Base-by-base conservation (phyloP, 257 asterid genomes). In the Leptodermis oblonga region DNA sequence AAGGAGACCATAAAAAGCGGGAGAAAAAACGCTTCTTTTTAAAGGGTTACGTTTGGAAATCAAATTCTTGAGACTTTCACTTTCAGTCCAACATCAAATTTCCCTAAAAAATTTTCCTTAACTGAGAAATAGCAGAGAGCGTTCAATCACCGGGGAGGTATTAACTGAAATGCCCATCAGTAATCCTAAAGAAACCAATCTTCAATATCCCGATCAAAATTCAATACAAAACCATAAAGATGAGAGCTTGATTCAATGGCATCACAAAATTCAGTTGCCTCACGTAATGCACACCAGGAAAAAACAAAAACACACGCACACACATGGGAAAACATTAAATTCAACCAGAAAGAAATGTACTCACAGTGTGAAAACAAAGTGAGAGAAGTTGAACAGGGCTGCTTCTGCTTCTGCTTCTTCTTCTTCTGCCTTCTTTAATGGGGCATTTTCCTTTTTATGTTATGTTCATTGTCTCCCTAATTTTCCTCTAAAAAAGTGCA, bases 221-320 rank as follows among this genome's bases (percentile, higher is more conserved):
- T 34, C 20, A 33, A 15, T 2, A 10, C 31, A 33, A n/a, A 22
- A 20, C 70, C 76, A 52, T 6, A 70, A 43, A 43, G 60, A 30
- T 26, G 3, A 49, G 52, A 39, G 15, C 41, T 61, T n/a, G 56
- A 70, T 74, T 55, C 64, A 69, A 68, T 72, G 14, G 79, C 59
- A 52, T 63, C 80, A 74, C 65, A 71, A 74, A 76, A 77, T 13
- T 58, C 73, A 69, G 66, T 71, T 55, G 41, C 71, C 79, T 65
- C 39, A 62, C 55, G 54, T 54, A 55, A 30, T 41, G 70, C 48
- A 22, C 13, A 11, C 67, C 42, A 49, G 36, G 30, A 70, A 69
- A 34, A 71, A 52, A 69, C 36, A 68, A 46, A 43, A 65, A 25
- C 28, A 43, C 14, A 46, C 0, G 3, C 43, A 60, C 43, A 22